These are phyloP conservation scores for Dryas octopetala DNA, from an alignment of 306 rosid species.

Conservation along the genomic window DNA sequence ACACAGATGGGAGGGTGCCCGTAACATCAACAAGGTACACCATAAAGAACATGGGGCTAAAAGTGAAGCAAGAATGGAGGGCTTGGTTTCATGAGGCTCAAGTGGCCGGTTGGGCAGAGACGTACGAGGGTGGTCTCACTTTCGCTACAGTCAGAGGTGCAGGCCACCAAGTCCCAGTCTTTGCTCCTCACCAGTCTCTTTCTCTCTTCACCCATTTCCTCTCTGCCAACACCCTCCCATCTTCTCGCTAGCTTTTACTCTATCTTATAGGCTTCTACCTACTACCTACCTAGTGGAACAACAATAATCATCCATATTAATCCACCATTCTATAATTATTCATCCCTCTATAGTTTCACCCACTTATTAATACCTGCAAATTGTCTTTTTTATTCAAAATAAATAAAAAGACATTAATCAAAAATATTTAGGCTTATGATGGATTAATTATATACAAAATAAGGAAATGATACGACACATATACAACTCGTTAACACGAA, in stretches of 20 bases:
- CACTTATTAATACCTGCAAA: too few relatives aligned
- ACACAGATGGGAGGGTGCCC: conserved; percentile 68
- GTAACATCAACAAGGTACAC: conserved; percentile 61
- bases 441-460: too few relatives aligned
- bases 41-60: conserved; percentile 47
- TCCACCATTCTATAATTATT: too few relatives aligned
- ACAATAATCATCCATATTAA: too few relatives aligned
- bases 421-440: too few relatives aligned
- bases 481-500: too few relatives aligned
- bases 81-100: conserved; percentile 51
- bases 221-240: conserved; percentile 39
- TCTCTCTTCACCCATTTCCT: conserved; percentile 60
- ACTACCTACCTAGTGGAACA: not conserved
- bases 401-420: too few relatives aligned
- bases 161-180: conserved; percentile 67
- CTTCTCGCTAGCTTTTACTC: conserved; percentile 32
- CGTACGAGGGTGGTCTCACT: conserved; percentile 50
- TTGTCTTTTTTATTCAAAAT: too few relatives aligned
- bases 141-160: conserved; percentile 71
- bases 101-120: conserved; percentile 65
- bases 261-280: not conserved
- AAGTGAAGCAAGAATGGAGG: conserved; percentile 46
- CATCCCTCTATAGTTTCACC: too few relatives aligned
- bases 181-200: conserved; percentile 51
- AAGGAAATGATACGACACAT: too few relatives aligned